phyloP scores from a whole-genome alignment of 805 yeast species.

The Zygotorulaspora sp. region DNA sequence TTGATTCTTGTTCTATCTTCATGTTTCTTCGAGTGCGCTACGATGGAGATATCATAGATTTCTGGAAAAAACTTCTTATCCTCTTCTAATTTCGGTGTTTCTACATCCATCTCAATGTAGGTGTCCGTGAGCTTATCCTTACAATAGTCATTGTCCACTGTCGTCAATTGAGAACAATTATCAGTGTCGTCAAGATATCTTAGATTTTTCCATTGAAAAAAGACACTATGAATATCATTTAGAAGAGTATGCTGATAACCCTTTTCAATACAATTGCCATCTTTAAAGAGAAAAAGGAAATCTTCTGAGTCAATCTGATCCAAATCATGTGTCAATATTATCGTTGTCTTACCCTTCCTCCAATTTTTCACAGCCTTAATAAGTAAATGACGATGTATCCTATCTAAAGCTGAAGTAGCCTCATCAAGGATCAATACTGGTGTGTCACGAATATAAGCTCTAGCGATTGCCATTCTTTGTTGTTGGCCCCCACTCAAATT shows the following conservation, averaged over 20 bases:
- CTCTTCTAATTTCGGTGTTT: conserved; percentile 7
- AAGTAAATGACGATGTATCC: conserved; percentile 41
- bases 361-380: conserved; percentile 49
- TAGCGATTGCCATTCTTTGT: conserved; percentile 78
- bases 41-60: conserved; percentile 4
- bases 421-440: conserved; percentile 83
- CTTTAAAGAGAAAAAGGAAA: conserved; percentile 51
- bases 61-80: conserved; percentile 5
- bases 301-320: conserved; percentile 55
- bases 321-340: conserved; percentile 76
- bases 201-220: conserved; percentile 12
- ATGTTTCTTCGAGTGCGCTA: neutral
- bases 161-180: conserved; percentile 10
- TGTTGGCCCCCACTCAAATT: conserved; percentile 85
- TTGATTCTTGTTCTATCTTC: conserved; percentile 2
- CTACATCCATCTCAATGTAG: conserved; percentile 9
- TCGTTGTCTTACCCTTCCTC: conserved; percentile 69
- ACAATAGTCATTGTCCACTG: conserved; percentile 6
- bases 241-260: conserved; percentile 40
- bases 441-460: conserved; percentile 70
- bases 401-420: conserved; percentile 76
- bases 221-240: conserved; percentile 7
- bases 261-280: conserved; percentile 50
- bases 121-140: conserved; percentile 11
- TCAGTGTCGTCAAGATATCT: conserved; percentile 7